Evolutionary conservation across 495 filamentous ascomycete genomes (phyloP).

Genomic region (Annulohypoxylon nitens): DNA sequence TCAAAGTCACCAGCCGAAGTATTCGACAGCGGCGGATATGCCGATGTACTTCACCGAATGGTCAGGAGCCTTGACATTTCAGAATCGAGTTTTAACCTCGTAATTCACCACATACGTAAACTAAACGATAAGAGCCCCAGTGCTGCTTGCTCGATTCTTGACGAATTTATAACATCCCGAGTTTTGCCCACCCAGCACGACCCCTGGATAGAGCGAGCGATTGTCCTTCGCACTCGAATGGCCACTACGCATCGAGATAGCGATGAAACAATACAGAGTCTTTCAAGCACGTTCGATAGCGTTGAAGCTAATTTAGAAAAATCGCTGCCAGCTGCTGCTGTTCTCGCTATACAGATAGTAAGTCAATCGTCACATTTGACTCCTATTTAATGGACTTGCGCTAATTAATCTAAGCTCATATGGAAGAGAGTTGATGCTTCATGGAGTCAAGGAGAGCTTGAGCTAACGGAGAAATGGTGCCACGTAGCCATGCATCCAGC

Average conservation of each 20-base stretch:
- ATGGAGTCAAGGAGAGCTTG: constrained; percentile 65
- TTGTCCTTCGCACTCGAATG: constrained; percentile 48
- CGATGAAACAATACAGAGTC: constrained; percentile 42
- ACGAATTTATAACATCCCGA: constrained; percentile 67
- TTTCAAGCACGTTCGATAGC: constrained; percentile 41
- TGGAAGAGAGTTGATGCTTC: constrained; percentile 79
- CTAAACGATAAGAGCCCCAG: constrained; percentile 67
- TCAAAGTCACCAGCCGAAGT: constrained; percentile 57
- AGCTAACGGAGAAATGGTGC: constrained; percentile 77
- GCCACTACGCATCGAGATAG: constrained; percentile 38
- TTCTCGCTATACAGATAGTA: constrained; percentile 79
- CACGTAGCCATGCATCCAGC: constrained; percentile 72
- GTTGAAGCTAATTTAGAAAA: constrained; percentile 44
- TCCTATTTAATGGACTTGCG: not conserved
- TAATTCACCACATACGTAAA: constrained; percentile 78
- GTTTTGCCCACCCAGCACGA: constrained; percentile 53
- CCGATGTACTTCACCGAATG: constrained; percentile 66
- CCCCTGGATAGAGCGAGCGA: constrained; percentile 45
- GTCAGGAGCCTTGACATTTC: constrained; percentile 68
- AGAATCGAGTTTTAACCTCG: constrained; percentile 73
- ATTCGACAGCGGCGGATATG: constrained; percentile 65
- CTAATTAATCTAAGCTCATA: constrained; percentile 67
- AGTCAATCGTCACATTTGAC: not conserved
- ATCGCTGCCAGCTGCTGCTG: constrained; percentile 66
- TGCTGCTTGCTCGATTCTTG: constrained; percentile 67